A percentile compares a stretch with the other conserved stretches of the same genome.
Evolutionary conservation across 768 basidiomycete genomes (phyloP).

Genomic region (Tulasnella calospora): DNA sequence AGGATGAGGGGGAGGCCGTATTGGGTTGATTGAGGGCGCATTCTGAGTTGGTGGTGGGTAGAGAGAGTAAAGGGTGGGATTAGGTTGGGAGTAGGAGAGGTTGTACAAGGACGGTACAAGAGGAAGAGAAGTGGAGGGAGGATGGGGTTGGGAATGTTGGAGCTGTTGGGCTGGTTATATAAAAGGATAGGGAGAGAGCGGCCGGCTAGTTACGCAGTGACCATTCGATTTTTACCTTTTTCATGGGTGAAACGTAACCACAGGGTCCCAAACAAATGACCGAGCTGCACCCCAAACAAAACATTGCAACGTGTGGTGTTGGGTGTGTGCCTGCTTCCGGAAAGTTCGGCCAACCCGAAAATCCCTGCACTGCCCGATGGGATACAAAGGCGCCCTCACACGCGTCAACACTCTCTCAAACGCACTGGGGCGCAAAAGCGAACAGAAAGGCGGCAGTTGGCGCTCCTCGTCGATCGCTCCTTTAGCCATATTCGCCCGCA

Average conservation of each 20-base stretch:
- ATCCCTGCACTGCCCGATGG: neutral
- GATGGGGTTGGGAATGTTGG: neutral
- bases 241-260: neutral
- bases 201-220: neutral
- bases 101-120: neutral
- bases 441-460: neutral
- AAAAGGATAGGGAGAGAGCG: too few species aligned
- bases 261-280: neutral
- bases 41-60: neutral
- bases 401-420: neutral
- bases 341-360: neutral
- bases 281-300: neutral
- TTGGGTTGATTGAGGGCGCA: constrained; percentile 25
- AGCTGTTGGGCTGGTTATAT: neutral
- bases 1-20: constrained; percentile 27
- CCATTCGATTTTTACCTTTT: neutral
- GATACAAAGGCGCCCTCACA: neutral
- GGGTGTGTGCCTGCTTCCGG: neutral
- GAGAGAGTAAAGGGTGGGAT: neutral
- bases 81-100: neutral
- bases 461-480: neutral
- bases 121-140: neutral
- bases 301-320: neutral
- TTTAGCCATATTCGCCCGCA: neutral
- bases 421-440: neutral